Evolutionary conservation across 2,329 filamentous ascomycete species (phyloP).

Genomic region (Madurella fahalii): DNA sequence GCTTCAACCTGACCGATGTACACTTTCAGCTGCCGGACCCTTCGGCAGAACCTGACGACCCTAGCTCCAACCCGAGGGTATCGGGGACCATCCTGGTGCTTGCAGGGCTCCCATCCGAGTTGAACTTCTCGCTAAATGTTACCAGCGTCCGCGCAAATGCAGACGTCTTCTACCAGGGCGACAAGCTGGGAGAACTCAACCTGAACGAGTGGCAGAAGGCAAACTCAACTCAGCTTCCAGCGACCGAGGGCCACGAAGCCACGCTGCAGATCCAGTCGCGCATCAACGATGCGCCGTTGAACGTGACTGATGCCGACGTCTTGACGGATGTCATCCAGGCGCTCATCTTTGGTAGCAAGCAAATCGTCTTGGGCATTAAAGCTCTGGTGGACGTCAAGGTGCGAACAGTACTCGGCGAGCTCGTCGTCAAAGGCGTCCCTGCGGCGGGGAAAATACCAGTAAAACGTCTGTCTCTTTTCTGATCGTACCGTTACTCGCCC

Average conservation of each 20-base stretch:
- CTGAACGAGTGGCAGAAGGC: conserved; percentile 78
- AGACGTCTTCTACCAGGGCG: conserved; percentile 72
- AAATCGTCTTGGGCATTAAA: conserved; percentile 68
- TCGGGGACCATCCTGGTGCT: conserved; percentile 79
- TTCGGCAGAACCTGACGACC: conserved; percentile 68
- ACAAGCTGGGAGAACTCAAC: conserved; percentile 77
- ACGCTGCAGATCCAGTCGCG: conserved; percentile 69
- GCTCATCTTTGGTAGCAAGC: conserved; percentile 68
- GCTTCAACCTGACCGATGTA: conserved; percentile 81
- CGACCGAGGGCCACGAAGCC: conserved; percentile 52
- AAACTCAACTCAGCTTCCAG: conserved; percentile 68
- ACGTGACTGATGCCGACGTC: conserved; percentile 74
- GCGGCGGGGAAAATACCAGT: conserved; percentile 82
- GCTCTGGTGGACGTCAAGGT: conserved; percentile 81
- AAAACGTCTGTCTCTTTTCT: conserved; percentile 78
- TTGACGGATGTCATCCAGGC: conserved; percentile 78
- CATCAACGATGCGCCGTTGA: conserved; percentile 74
- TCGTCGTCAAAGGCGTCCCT: conserved; percentile 79
- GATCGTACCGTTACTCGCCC: conserved; percentile 38
- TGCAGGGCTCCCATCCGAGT: conserved; percentile 73
- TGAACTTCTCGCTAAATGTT: conserved; percentile 82
- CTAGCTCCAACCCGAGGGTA: conserved; percentile 70
- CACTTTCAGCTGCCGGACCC: conserved; percentile 82
- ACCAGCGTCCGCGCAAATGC: conserved; percentile 70
- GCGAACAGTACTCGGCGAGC: conserved; percentile 72